phyloP scores from a whole-genome alignment of 495 filamentous ascomycete species.

The Paragyromitra xinjiangensis region DNA sequence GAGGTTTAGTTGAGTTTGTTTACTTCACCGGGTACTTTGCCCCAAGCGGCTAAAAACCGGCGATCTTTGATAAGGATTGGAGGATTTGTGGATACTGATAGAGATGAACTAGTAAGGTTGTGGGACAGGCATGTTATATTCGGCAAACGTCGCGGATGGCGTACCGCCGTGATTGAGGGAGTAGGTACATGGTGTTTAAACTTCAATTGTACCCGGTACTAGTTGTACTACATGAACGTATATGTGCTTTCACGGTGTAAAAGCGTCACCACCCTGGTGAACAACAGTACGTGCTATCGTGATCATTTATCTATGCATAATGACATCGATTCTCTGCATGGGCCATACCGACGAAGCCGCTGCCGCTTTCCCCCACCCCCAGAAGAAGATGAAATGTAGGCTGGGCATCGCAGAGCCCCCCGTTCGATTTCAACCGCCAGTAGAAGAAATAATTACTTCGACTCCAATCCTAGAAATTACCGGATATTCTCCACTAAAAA shows the following conservation, averaged over 20 bases:
- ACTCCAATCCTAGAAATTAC: constrained; percentile 2
- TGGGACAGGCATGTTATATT: constrained; percentile 15
- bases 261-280: not conserved
- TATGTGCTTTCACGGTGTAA: not conserved
- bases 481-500: constrained; percentile 9
- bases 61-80: constrained; percentile 25
- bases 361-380: not conserved
- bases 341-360: not conserved
- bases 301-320: not conserved
- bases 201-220: too few relatives aligned
- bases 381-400: not conserved
- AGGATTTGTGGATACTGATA: not conserved
- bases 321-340: not conserved
- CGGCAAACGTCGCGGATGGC: not conserved
- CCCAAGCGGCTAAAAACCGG: constrained; percentile 14
- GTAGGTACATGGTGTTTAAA: too few relatives aligned
- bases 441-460: not conserved
- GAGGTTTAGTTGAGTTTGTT: constrained; percentile 3
- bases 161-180: not conserved
- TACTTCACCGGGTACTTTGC: constrained; percentile 29
- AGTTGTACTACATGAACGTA: not conserved
- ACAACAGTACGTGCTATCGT: not conserved
- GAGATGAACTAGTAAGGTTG: not conserved
- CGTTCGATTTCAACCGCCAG: not conserved
- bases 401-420: not conserved